These are phyloP conservation scores for Nissolia schottii DNA, from an alignment of 306 rosid genomes.

Conservation along the genomic window DNA sequence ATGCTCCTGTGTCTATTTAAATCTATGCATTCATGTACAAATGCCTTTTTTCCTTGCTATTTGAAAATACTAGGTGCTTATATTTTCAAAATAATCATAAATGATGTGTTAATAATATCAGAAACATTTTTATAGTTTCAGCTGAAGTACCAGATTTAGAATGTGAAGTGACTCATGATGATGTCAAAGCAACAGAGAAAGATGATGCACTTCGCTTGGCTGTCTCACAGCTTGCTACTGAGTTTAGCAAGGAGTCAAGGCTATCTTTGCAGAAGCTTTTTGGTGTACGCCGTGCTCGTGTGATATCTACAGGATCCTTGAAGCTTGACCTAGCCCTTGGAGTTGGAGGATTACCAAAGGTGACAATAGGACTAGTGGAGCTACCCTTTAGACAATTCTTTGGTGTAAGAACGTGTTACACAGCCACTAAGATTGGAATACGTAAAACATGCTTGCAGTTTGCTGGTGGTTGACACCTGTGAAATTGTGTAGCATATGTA, in stretches of 20 bases:
- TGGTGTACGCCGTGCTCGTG: slow-evolving; percentile 45
- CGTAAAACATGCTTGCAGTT: background rate
- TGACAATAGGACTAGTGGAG: slow-evolving; percentile 7
- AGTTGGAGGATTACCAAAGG: slow-evolving; percentile 86
- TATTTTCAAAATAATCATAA: background rate
- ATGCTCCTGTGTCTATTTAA: background rate
- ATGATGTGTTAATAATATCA: background rate
- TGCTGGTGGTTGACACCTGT: slow-evolving; percentile 5
- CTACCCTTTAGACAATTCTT: background rate
- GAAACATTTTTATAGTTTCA: slow-evolving; percentile 26
- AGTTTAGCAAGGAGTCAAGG: slow-evolving; percentile 64
- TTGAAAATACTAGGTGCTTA: background rate
- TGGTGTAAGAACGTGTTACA: background rate
- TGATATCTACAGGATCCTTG: slow-evolving; percentile 71
- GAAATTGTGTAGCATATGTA: background rate
- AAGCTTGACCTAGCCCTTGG: slow-evolving; percentile 90
- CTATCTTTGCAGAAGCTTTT: slow-evolving; percentile 55
- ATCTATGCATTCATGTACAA: background rate
- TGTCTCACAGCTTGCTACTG: slow-evolving; percentile 55
- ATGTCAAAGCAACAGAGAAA: slow-evolving; percentile 58
- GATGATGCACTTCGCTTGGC: slow-evolving; percentile 58
- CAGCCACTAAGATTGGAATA: background rate
- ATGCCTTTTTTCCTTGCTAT: background rate
- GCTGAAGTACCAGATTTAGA: slow-evolving; percentile 53
- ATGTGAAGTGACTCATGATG: slow-evolving; percentile 44